Evolutionary conservation across 192 early-diverging fungal genomes (phyloP), one percentile per base, ranked within the genome.

Genomic region (Coemansia erecta): DNA sequence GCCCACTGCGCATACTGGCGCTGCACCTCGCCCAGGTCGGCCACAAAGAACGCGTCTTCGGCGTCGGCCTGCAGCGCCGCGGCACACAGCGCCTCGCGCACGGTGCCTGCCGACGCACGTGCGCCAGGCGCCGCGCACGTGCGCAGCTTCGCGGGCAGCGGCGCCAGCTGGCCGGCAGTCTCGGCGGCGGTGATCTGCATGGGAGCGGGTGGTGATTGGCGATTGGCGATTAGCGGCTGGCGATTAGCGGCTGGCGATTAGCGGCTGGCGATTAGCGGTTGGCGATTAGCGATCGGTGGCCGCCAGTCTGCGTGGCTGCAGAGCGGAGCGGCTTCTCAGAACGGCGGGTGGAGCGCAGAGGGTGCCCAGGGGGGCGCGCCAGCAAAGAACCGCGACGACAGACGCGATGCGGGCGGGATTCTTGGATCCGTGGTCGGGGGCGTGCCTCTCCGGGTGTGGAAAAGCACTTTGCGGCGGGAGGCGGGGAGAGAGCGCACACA

Each of bases 11-110:
- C 58, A 66, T 91, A 86, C 83, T 99, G 97, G 56, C 92, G 86
- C 18, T 82, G 82, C 23, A 99, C 85, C 78, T 93, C 89, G 51
- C 94, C 95, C 63, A 99, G 70, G 80, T 99, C 95, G 43, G 85
- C 90, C 41, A 98, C 92, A 81, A 88, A 95, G 75, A 99, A 99
- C 24, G 97, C 88, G 65, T 97, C 94, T 64, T 94, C 89, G 19
- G 80, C 83, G 57, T 86, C 84, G 40, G 80, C 49, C 60, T 89
- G 86, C 19, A 43, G 35, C 10, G 56, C 55, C 26, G 56, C 49
- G 11, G 73, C 64, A 39, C 31, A 61, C 50, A 73, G 57, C 44
- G 74, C 64, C 19, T 66, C 60, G 28, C 37, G 39, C 47, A 77
- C 56, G 70, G 63, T 68, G 60, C 63, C 60, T 23, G 8, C 35